Evolutionary conservation across 805 yeast genomes (phyloP).

Genomic region (Jamesozyma piceae): DNA sequence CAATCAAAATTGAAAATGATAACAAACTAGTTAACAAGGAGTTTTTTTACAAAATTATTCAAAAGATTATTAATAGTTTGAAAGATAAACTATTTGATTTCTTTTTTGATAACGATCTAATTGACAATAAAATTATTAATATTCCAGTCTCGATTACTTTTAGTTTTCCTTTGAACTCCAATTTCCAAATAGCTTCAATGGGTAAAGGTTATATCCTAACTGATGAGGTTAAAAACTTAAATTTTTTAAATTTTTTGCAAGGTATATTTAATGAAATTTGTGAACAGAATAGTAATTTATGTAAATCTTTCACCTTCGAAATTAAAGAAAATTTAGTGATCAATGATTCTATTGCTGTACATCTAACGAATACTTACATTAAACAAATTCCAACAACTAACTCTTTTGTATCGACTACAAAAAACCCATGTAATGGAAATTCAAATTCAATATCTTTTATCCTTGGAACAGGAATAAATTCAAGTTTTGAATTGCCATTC

Average conservation of each 20-base stretch:
- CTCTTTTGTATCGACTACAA: background rate
- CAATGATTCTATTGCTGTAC: conserved; percentile 61
- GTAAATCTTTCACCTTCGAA: conserved; percentile 23
- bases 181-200: conserved; percentile 36
- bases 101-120: conserved; percentile 8
- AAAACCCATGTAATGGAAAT: background rate
- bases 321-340: conserved; percentile 36
- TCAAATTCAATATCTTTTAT: conserved; percentile 44
- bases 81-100: conserved; percentile 14
- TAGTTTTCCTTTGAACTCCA: conserved; percentile 26
- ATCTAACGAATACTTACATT: conserved; percentile 39
- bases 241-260: conserved; percentile 37
- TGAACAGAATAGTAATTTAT: background rate
- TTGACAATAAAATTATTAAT: conserved; percentile 3
- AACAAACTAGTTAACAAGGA: conserved; percentile 11
- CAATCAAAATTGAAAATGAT: conserved; percentile 6
- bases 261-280: conserved; percentile 19
- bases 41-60: conserved; percentile 16
- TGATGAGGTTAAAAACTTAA: conserved; percentile 34
- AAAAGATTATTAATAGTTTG: conserved; percentile 10
- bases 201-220: conserved; percentile 53
- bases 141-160: conserved; percentile 27
- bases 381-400: conserved; percentile 7
- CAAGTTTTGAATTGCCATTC: conserved; percentile 33
- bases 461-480: conserved; percentile 60